Evolutionary conservation across 2,329 filamentous ascomycete species (phyloP).

Genomic region (Catunica adiposa): DNA sequence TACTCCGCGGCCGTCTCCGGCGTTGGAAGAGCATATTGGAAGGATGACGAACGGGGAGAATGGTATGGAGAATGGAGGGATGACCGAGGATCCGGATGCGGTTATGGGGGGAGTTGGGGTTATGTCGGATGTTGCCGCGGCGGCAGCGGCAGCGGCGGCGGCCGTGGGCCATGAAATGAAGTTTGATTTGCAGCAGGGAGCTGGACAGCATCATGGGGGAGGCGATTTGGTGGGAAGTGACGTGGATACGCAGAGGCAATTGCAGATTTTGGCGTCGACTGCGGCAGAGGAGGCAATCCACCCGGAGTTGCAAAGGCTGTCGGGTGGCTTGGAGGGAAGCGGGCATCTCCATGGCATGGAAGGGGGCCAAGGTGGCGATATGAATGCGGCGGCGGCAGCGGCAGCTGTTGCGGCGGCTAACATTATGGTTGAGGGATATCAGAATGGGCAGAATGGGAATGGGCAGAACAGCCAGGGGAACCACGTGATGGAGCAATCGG

Average conservation of each 20-base stretch:
- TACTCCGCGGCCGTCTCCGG: constrained; percentile 7
- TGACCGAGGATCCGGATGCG: background rate
- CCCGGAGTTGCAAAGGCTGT: constrained; percentile 18
- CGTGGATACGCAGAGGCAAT: constrained; percentile 14
- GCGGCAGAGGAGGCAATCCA: constrained; percentile 17
- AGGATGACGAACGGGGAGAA: constrained; percentile 4
- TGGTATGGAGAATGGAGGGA: background rate
- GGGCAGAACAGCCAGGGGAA: background rate
- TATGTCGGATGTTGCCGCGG: background rate
- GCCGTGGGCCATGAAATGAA: constrained; percentile 1
- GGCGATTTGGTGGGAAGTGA: constrained; percentile 11
- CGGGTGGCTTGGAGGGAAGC: background rate
- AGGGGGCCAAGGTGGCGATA: background rate
- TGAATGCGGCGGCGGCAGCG: constrained; percentile 12
- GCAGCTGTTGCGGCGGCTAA: constrained; percentile 10
- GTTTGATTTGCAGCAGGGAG: background rate
- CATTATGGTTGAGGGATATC: constrained; percentile 6
- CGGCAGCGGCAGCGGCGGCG: constrained; percentile 1
- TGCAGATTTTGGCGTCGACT: constrained; percentile 16
- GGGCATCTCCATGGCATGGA: background rate
- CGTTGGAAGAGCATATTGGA: constrained; percentile 11
- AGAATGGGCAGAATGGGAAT: background rate
- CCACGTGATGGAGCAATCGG: background rate
- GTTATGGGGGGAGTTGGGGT: constrained; percentile 1
- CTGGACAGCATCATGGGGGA: constrained; percentile 2